phyloP scores from a whole-genome alignment of 2,329 filamentous ascomycete species.

The Penicillium sp. region DNA sequence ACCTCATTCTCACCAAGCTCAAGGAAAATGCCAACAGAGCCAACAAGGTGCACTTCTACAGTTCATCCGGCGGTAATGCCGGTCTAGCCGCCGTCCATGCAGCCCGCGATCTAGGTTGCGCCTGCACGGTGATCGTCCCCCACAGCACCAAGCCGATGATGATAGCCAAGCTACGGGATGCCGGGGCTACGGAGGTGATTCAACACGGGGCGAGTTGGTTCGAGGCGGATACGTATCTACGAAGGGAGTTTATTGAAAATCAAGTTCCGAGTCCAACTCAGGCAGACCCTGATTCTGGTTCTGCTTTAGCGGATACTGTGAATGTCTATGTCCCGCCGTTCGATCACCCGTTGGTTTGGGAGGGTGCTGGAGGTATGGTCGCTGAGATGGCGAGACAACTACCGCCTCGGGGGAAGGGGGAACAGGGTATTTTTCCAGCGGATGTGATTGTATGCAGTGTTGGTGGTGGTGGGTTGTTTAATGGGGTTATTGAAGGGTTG shows the following conservation, averaged over 20 bases:
- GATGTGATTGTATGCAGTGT: slow-evolving; percentile 76
- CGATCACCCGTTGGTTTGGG: slow-evolving; percentile 44
- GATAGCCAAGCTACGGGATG: slow-evolving; percentile 67
- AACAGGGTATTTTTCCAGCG: slow-evolving; percentile 46
- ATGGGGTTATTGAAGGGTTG: slow-evolving; percentile 70
- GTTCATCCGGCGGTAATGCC: slow-evolving; percentile 77
- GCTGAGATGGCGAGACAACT: slow-evolving; percentile 43
- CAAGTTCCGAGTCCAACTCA: slow-evolving; percentile 1
- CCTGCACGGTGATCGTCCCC: slow-evolving; percentile 74
- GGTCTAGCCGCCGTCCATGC: slow-evolving; percentile 77
- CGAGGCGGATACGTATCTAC: slow-evolving; percentile 69
- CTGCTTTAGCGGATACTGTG: slow-evolving; percentile 5
- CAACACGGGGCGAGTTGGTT: slow-evolving; percentile 68
- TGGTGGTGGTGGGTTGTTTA: slow-evolving; percentile 77
- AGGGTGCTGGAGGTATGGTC: slow-evolving; percentile 41
- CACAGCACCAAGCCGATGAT: slow-evolving; percentile 65
- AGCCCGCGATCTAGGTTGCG: slow-evolving; percentile 63
- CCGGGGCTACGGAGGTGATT: slow-evolving; percentile 66
- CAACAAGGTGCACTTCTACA: slow-evolving; percentile 69
- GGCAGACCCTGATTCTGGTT: not conserved
- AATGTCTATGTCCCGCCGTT: slow-evolving; percentile 45
- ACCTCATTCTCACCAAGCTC: slow-evolving; percentile 38
- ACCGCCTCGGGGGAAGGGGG: slow-evolving; percentile 23
- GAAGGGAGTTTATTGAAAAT: slow-evolving; percentile 49
- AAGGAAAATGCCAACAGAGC: slow-evolving; percentile 28